Percentiles rank a stretch among this genome's conserved stretches.
These are phyloP conservation scores for Sinapis alba DNA, from an alignment of 441 rosid species.

Conservation along the genomic window DNA sequence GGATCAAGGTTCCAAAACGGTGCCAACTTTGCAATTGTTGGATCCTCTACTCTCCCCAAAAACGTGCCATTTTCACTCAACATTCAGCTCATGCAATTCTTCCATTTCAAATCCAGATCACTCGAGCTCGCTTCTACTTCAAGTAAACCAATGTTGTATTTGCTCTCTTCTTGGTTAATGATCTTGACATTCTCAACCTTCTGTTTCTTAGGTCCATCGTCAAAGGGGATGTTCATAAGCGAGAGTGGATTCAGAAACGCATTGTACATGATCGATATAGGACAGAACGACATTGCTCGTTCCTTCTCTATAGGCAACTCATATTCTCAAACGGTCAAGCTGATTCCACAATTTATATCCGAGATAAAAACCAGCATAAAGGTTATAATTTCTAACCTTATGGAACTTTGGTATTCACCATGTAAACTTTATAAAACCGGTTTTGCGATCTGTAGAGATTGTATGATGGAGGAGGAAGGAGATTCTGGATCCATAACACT, in stretches of 20 bases:
- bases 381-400: constrained; percentile 31
- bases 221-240: constrained; percentile 29
- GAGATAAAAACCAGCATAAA: constrained; percentile 50
- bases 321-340: constrained; percentile 43
- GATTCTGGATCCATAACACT: constrained; percentile 85
- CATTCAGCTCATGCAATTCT: constrained; percentile 76
- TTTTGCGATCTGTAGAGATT: constrained; percentile 41
- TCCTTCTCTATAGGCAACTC: constrained; percentile 55
- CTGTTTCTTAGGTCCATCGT: background rate
- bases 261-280: constrained; percentile 72
- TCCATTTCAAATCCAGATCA: constrained; percentile 65
- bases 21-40: constrained; percentile 73
- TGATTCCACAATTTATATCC: constrained; percentile 48
- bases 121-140: constrained; percentile 53
- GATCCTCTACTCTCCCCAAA: constrained; percentile 76
- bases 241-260: constrained; percentile 60
- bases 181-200: no score
- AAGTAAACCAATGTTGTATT: constrained; percentile 29
- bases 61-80: constrained; percentile 65
- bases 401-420: background rate
- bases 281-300: constrained; percentile 77
- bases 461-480: constrained; percentile 69
- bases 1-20: constrained; percentile 61
- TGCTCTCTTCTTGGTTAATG: constrained; percentile 5
- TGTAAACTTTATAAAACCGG: background rate